phyloP scores from a whole-genome alignment of 2,329 filamentous ascomycete species.

The Fonsecaea nubica region DNA sequence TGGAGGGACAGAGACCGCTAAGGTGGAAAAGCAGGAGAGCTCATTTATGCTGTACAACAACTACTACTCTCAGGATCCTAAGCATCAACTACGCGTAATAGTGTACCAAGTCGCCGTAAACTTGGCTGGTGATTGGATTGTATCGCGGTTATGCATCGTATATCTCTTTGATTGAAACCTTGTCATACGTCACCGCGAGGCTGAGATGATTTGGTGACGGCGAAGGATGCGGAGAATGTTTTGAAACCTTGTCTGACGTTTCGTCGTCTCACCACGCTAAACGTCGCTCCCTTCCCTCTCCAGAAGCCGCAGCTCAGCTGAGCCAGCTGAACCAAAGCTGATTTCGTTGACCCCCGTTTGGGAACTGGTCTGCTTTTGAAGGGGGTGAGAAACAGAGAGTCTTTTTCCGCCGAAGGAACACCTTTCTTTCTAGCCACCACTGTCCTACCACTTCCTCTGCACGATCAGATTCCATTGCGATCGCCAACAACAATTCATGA shows the following conservation, averaged over 20 bases:
- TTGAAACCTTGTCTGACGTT: slow-evolving; percentile 10
- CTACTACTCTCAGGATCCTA: neutral
- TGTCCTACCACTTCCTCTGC: slow-evolving; percentile 3
- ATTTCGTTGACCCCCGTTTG: slow-evolving; percentile 4
- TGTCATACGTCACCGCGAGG: slow-evolving; percentile 35
- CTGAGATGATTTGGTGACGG: slow-evolving; percentile 19
- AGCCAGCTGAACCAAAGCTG: slow-evolving; percentile 10
- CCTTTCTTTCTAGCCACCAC: slow-evolving; percentile 8
- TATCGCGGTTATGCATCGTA: slow-evolving; percentile 2
- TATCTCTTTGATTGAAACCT: slow-evolving; percentile 7
- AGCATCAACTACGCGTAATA: neutral
- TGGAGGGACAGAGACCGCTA: slow-evolving; percentile 20
- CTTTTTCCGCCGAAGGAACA: slow-evolving; percentile 14
- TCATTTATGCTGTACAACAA: slow-evolving; percentile 8
- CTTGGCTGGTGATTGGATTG: neutral
- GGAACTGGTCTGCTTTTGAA: neutral
- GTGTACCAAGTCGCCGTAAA: neutral
- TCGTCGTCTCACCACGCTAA: slow-evolving; percentile 32
- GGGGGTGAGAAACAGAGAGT: slow-evolving; percentile 9
- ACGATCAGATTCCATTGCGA: slow-evolving; percentile 1
- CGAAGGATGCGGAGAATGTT: slow-evolving; percentile 22
- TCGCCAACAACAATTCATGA: slow-evolving; percentile 39
- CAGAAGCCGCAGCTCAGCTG: slow-evolving; percentile 3
- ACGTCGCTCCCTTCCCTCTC: slow-evolving; percentile 9
- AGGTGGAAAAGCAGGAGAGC: neutral